Conservation (phyloP, 2,329 filamentous ascomycete genomes). For the Ceratocystis albifundus region DNA sequence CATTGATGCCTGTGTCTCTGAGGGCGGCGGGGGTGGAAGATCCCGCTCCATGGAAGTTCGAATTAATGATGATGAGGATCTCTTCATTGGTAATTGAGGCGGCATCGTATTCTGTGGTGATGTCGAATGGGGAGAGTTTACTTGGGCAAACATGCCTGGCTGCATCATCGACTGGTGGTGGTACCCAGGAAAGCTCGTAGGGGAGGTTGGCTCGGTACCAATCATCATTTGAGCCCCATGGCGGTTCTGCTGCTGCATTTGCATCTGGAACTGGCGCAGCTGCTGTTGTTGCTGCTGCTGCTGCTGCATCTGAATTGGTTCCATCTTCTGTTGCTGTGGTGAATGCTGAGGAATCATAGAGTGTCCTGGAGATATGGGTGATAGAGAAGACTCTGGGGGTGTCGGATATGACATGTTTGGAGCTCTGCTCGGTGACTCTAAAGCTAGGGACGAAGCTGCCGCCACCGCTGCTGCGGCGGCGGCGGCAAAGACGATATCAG, state of each 20-base stretch:
- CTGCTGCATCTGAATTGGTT: slow-evolving; percentile 28
- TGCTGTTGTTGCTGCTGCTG: slow-evolving; percentile 27
- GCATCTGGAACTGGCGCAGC: slow-evolving; percentile 15
- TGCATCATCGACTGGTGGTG: slow-evolving; percentile 28
- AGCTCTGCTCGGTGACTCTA: slow-evolving; percentile 25
- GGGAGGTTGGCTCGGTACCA: slow-evolving; percentile 26
- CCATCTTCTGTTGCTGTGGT: slow-evolving; percentile 28
- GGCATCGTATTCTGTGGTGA: slow-evolving; percentile 20
- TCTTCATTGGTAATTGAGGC: slow-evolving; percentile 29
- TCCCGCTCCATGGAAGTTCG: slow-evolving; percentile 29
- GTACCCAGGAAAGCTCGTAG: slow-evolving; percentile 28
- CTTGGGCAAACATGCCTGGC: slow-evolving; percentile 24
- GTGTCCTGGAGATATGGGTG: slow-evolving; percentile 25
- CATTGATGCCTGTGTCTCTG: slow-evolving; percentile 29
- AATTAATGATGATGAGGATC: slow-evolving; percentile 25
- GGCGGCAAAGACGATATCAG: slow-evolving; percentile 35
- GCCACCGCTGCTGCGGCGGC: neutral
- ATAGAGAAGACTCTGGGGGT: slow-evolving; percentile 27
- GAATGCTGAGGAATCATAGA: slow-evolving; percentile 27
- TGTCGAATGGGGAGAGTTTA: slow-evolving; percentile 16
- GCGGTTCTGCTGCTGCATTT: slow-evolving; percentile 11
- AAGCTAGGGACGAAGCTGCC: slow-evolving; percentile 11
- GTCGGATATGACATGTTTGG: slow-evolving; percentile 26
- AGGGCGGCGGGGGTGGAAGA: slow-evolving; percentile 29
- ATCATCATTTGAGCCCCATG: slow-evolving; percentile 24